Percentiles rank a stretch among this genome's conserved stretches.
phyloP scores from a whole-genome alignment of 1,284 basidiomycete species.

The Moesziomyces globuligerus region DNA sequence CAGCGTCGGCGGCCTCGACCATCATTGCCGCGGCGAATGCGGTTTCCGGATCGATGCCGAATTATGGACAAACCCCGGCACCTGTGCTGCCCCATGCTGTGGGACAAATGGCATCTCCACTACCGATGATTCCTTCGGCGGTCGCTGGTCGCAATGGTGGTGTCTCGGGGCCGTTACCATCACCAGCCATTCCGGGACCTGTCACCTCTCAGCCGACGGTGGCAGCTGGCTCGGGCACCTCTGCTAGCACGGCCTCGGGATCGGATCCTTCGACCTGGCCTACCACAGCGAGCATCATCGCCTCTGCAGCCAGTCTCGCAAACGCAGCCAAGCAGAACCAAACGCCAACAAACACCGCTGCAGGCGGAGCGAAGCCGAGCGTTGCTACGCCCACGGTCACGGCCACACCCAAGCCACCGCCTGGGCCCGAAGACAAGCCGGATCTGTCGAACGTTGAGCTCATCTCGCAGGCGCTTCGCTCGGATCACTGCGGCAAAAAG shows the following conservation, averaged over 20 bases:
- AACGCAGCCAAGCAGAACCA: conserved; percentile 34
- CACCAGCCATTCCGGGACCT: conserved; percentile 9
- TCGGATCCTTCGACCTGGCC: conserved; percentile 31
- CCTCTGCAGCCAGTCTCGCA: conserved; percentile 40
- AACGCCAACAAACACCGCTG: conserved; percentile 5
- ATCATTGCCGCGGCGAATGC: conserved; percentile 46
- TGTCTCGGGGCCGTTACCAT: conserved; percentile 1
- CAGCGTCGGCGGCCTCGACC: conserved; percentile 36
- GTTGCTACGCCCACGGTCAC: conserved; percentile 3
- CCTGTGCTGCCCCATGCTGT: conserved; percentile 23
- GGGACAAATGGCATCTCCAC: conserved; percentile 21
- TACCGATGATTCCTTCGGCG: conserved; percentile 32
- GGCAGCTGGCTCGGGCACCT: conserved; percentile 5
- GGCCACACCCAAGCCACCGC: conserved; percentile 24
- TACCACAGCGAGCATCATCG: conserved; percentile 45
- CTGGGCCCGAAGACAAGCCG: conserved; percentile 58
- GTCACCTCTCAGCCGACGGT: conserved; percentile 13
- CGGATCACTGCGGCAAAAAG: conserved; percentile 65
- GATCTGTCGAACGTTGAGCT: conserved; percentile 61
- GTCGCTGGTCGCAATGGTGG: conserved; percentile 13
- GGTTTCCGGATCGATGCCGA: conserved; percentile 38
- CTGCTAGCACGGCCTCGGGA: conserved; percentile 11
- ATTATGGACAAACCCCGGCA: conserved; percentile 13
- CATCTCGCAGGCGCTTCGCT: conserved; percentile 59
- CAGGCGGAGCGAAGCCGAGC: conserved; percentile 4